Percentiles rank a stretch among this genome's conserved stretches.
phyloP scores from a whole-genome alignment of 176 grass and related monocot species.

The Aegilops longissima region DNA sequence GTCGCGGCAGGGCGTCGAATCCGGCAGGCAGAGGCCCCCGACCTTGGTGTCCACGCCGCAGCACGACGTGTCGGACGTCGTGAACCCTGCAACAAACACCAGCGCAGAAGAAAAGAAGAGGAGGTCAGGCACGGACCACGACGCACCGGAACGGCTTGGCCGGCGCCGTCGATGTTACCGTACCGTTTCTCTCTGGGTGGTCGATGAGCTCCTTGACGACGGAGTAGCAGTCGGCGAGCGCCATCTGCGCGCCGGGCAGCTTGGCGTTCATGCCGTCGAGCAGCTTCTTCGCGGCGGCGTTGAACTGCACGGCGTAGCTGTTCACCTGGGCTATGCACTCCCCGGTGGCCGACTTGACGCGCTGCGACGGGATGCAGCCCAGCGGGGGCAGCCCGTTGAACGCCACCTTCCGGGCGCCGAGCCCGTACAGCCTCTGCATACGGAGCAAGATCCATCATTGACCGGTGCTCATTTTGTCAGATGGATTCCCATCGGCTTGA shows the following conservation, averaged over 20 bases:
- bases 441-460: background rate
- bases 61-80: constrained; percentile 74
- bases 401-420: constrained; percentile 71
- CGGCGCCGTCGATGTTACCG: constrained; percentile 31
- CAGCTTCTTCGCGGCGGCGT: constrained; percentile 64
- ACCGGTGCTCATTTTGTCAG: background rate
- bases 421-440: constrained; percentile 65
- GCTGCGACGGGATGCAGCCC: constrained; percentile 89
- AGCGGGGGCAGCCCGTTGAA: constrained; percentile 76
- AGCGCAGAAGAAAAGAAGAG: too few relatives aligned
- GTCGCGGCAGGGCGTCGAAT: constrained; percentile 59
- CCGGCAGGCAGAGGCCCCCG: constrained; percentile 80
- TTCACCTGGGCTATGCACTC: constrained; percentile 63
- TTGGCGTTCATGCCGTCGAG: constrained; percentile 52
- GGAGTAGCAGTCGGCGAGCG: constrained; percentile 61
- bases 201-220: constrained; percentile 87
- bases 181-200: constrained; percentile 71
- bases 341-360: constrained; percentile 47
- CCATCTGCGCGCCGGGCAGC: constrained; percentile 72
- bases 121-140: background rate
- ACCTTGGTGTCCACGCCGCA: constrained; percentile 84
- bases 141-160: background rate
- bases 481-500: background rate
- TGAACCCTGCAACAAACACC: constrained; percentile 53
- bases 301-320: constrained; percentile 67